phyloP scores from a whole-genome alignment of 2,329 filamentous ascomycete genomes.

The Colletotrichum zoysiae region DNA sequence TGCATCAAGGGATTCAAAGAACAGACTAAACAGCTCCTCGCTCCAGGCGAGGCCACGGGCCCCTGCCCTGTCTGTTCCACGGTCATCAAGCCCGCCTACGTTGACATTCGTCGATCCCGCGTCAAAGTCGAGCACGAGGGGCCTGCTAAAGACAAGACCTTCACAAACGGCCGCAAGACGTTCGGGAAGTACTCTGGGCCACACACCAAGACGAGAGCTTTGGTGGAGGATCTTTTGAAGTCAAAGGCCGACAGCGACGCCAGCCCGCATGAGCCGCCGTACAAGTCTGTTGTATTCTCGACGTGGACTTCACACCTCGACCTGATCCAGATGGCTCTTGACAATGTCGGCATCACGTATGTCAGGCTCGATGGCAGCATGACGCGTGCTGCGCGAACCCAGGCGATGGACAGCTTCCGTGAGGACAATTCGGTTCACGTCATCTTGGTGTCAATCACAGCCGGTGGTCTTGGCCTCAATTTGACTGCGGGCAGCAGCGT shows the following conservation, averaged over 20 bases:
- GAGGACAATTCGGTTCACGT: slow-evolving; percentile 78
- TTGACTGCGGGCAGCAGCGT: slow-evolving; percentile 87
- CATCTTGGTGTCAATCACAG: slow-evolving; percentile 92
- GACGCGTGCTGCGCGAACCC: slow-evolving; percentile 78
- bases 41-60: slow-evolving; percentile 57
- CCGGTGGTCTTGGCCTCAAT: slow-evolving; percentile 92
- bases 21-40: slow-evolving; percentile 58
- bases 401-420: slow-evolving; percentile 82
- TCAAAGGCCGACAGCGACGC: slow-evolving; percentile 72
- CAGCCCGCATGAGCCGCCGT: slow-evolving; percentile 75
- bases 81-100: slow-evolving; percentile 73
- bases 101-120: slow-evolving; percentile 75
- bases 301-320: slow-evolving; percentile 97
- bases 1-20: slow-evolving; percentile 75
- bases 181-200: slow-evolving; percentile 83
- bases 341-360: slow-evolving; percentile 74
- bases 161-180: slow-evolving; percentile 46
- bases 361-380: slow-evolving; percentile 93
- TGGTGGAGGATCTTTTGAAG: slow-evolving; percentile 79
- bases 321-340: slow-evolving; percentile 86
- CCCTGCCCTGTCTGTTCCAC: slow-evolving; percentile 78
- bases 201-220: slow-evolving; percentile 89
- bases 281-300: slow-evolving; percentile 95
- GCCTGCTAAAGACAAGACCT: slow-evolving; percentile 53
- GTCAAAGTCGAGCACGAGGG: slow-evolving; percentile 69